Base-by-base conservation (phyloP, 352 stramenopile genomes). In the Phytophthora cryptogea region DNA sequence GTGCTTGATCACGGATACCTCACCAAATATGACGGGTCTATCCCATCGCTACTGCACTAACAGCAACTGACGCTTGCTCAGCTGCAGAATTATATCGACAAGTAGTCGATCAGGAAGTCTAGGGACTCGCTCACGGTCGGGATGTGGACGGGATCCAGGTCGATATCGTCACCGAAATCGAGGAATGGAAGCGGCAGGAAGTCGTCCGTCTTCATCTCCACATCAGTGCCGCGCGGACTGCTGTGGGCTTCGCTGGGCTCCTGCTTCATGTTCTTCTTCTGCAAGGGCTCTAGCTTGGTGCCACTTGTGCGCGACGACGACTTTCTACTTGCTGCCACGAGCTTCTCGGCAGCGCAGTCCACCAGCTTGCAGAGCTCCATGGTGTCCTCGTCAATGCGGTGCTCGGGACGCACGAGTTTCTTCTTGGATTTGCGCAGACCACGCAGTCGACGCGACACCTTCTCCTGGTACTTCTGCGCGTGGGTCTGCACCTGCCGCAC, bases 341-440 rank as follows among this genome's bases (percentile, higher is more conserved):
- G 50, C 54, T 84, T 81, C 60, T 81, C 61, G 3, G 69, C 70
- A 1, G 74, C 69, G 50, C 63, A 77, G 59, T 81, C 74, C 26
- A 84, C 72, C 42, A 84, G 48, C 58, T 84, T 84, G 63, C 74
- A 84, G 16, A 81, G 58, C 63, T 83, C 66, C 68, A 84, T 80
- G 7, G 71, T 83, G 54, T 84, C 76, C 43, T 87, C 78, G 33
- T 85, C 72, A 46, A 83, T 84, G 36, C 78, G 74, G 45, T 85
- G 74, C 49, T 83, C 76, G 4, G 75, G 72, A 8, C 75, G 75
- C 45, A 82, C 75, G 8, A 85, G 67, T 64, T 87, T 86, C 60
- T 83, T 84, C 68, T 90, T 90, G 7, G 69, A 83, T 55, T 90
- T 90, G 57, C 78, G 78, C 13, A 90, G 66, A 6, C 80, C 80